phyloP scores from a whole-genome alignment of 164 flowering plant species.

The Platanus orientalis region DNA sequence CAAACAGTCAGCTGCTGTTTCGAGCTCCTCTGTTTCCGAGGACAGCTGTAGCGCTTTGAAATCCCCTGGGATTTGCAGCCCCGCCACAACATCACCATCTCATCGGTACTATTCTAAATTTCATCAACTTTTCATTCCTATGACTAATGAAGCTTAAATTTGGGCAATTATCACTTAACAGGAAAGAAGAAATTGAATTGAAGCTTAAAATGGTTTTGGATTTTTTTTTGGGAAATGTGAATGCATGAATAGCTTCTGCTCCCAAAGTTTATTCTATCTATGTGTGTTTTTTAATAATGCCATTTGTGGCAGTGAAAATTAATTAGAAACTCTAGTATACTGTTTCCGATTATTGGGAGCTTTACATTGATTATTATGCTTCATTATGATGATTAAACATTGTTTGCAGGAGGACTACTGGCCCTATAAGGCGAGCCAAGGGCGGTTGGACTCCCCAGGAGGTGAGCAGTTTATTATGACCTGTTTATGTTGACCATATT shows the following conservation, averaged over 20 bases:
- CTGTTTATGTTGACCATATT: background rate
- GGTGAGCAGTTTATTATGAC: conserved; percentile 37
- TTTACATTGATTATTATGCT: background rate
- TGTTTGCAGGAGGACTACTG: conserved; percentile 71
- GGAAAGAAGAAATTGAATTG: background rate
- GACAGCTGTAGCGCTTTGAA: conserved; percentile 49
- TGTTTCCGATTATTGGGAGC: background rate
- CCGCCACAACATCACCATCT: conserved; percentile 49
- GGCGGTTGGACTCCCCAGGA: conserved; percentile 97
- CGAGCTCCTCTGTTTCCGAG: conserved; percentile 73
- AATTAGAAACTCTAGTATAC: background rate
- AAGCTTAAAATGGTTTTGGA: background rate
- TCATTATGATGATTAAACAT: conserved; percentile 3
- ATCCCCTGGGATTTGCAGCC: conserved; percentile 62
- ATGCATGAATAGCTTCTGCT: background rate
- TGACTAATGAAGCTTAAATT: background rate
- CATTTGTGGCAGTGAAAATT: background rate
- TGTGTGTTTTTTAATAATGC: too few relatives aligned
- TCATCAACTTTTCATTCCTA: background rate
- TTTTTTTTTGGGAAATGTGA: background rate
- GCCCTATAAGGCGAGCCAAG: conserved; percentile 92
- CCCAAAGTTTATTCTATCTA: too few relatives aligned
- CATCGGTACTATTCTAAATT: conserved; percentile 43
- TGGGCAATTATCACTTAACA: background rate
- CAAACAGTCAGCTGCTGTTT: conserved; percentile 62